Conservation (phyloP, 2,329 filamentous ascomycete genomes). For the Hypoxylon sp. region DNA sequence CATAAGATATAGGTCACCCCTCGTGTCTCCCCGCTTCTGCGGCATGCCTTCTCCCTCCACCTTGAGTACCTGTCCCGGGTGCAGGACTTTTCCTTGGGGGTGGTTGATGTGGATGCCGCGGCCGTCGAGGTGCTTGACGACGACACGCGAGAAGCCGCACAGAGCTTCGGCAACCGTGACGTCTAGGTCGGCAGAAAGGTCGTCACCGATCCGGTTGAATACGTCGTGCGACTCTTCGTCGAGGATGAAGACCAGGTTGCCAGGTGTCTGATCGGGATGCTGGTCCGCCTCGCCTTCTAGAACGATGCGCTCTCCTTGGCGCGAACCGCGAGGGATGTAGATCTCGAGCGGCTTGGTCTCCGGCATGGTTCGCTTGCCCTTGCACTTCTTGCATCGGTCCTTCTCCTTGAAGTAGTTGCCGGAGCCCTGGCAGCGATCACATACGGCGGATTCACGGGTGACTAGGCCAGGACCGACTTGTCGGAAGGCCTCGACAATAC, state of each 20-base stretch:
- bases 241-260: slow-evolving; percentile 91
- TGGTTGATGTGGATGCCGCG: slow-evolving; percentile 85
- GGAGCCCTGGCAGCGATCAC: slow-evolving; percentile 83
- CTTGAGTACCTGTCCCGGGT: slow-evolving; percentile 85
- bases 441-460: slow-evolving; percentile 79
- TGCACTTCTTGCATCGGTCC: slow-evolving; percentile 99
- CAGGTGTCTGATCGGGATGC: slow-evolving; percentile 84
- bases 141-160: slow-evolving; percentile 87
- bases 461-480: slow-evolving; percentile 88
- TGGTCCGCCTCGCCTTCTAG: slow-evolving; percentile 96
- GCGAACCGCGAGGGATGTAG: slow-evolving; percentile 88
- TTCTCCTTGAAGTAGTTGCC: slow-evolving; percentile 92
- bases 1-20: slow-evolving; percentile 86
- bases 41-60: slow-evolving; percentile 94
- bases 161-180: slow-evolving; percentile 85
- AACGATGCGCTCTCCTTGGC: slow-evolving; percentile 87
- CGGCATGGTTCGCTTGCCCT: slow-evolving; percentile 84
- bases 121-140: slow-evolving; percentile 91
- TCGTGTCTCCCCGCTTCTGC: slow-evolving; percentile 80
- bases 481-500: slow-evolving; percentile 77
- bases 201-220: slow-evolving; percentile 84
- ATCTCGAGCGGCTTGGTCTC: slow-evolving; percentile 96
- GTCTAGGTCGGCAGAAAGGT: slow-evolving; percentile 82
- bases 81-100: slow-evolving; percentile 81
- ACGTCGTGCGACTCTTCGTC: slow-evolving; percentile 80